Percentiles rank a stretch among this genome's conserved stretches.
These are phyloP conservation scores for Fusarium kyushuense DNA, from an alignment of 2,329 filamentous ascomycete species.

Conservation along the genomic window DNA sequence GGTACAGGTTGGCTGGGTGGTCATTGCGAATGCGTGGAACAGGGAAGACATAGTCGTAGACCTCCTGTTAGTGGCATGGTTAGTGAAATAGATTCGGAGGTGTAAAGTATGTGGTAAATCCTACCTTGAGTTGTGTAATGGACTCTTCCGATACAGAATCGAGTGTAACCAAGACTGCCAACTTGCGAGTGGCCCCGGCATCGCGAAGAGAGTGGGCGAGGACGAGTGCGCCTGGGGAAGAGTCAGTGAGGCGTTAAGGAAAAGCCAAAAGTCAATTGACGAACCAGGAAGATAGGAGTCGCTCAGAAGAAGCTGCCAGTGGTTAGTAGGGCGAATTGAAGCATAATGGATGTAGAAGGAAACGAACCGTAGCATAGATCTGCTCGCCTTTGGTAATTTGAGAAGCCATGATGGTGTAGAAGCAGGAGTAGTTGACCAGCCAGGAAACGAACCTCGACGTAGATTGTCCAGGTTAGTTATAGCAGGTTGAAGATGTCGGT, in stretches of 20 bases:
- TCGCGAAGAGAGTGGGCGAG: conserved; percentile 95
- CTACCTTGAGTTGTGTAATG: conserved; percentile 81
- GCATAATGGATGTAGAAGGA: conserved; percentile 12
- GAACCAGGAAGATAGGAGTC: conserved; percentile 93
- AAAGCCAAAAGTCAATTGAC: conserved; percentile 42
- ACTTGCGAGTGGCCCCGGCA: conserved; percentile 79
- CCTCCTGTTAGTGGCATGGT: conserved; percentile 62
- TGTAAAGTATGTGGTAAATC: conserved; percentile 33
- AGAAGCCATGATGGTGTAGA: conserved; percentile 52
- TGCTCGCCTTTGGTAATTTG: conserved; percentile 55
- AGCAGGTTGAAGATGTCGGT: conserved; percentile 36
- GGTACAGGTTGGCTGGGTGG: conserved; percentile 82
- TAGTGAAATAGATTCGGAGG: background rate
- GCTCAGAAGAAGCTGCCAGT: conserved; percentile 83
- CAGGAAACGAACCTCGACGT: conserved; percentile 39
- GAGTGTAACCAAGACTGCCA: conserved; percentile 85
- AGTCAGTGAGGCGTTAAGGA: conserved; percentile 21
- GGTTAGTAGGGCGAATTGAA: conserved; percentile 15
- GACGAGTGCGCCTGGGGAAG: conserved; percentile 81
- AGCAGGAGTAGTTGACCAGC: conserved; percentile 29
- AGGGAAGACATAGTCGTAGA: conserved; percentile 91
- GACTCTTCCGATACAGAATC: conserved; percentile 82
- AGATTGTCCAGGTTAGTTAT: conserved; percentile 42
- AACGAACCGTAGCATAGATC: conserved; percentile 69
- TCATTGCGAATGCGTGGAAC: conserved; percentile 83